A percentile compares a stretch with the other conserved stretches of the same genome.
These are phyloP conservation scores for Agaricus sinodeliciosus DNA, from an alignment of 768 basidiomycete species.

Conservation along the genomic window DNA sequence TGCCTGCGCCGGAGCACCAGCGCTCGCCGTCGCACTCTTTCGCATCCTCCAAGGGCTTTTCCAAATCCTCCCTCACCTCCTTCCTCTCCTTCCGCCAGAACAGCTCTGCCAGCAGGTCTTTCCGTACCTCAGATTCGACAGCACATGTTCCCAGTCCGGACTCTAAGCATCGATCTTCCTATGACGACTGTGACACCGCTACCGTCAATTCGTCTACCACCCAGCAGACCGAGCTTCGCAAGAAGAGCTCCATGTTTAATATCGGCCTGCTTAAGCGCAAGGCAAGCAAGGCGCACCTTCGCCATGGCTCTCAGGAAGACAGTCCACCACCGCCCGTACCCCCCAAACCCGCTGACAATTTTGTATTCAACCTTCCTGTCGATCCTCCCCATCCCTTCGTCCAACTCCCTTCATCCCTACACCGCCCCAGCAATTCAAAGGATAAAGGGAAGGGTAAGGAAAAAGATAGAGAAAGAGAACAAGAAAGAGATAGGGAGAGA, in stretches of 20 bases:
- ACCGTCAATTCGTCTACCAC: conserved; percentile 8
- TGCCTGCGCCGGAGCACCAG: neutral
- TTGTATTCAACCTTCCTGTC: conserved; percentile 1
- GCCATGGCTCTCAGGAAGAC: conserved; percentile 7
- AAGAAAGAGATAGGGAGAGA: neutral
- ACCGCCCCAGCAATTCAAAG: neutral
- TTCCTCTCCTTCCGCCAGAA: conserved; percentile 14
- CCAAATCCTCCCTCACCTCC: conserved; percentile 25
- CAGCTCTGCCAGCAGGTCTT: conserved; percentile 12
- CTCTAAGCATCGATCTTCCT: conserved; percentile 9
- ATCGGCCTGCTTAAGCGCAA: conserved; percentile 12
- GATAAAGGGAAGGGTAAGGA: no score
- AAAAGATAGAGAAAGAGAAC: no score
- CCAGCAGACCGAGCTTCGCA: conserved; percentile 10
- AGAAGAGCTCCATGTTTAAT: conserved; percentile 10
- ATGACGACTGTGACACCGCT: conserved; percentile 9
- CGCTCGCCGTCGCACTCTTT: conserved; percentile 8
- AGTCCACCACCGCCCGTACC: neutral
- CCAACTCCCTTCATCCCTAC: neutral
- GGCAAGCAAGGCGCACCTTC: conserved; percentile 10
- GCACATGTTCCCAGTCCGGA: conserved; percentile 17
- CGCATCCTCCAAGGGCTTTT: conserved; percentile 17
- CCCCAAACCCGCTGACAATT: neutral
- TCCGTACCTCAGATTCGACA: conserved; percentile 16
- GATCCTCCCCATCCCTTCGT: conserved; percentile 4